phyloP scores from a whole-genome alignment of 345 rosid species.

The Linum trigynum region DNA sequence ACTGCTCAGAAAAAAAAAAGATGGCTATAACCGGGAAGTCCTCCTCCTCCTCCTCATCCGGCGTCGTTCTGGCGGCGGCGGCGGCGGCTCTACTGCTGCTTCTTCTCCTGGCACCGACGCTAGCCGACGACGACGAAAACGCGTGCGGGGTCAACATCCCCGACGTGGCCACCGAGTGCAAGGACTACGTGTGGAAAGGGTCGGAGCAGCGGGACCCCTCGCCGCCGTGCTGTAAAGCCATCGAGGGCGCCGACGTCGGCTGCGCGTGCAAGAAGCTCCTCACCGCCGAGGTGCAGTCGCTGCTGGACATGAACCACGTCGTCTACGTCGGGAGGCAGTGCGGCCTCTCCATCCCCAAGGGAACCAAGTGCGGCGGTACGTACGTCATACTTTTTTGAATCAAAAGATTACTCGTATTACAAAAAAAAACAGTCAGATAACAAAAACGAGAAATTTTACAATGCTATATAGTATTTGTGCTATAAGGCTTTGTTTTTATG shows the following conservation, averaged over 20 bases:
- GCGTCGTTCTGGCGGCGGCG: neutral
- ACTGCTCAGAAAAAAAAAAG: no score
- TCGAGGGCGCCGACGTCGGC: neutral
- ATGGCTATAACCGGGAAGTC: no score
- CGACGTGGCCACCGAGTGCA: neutral
- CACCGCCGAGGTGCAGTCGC: neutral
- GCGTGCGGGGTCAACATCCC: neutral
- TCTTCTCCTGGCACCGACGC: neutral
- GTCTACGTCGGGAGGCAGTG: neutral
- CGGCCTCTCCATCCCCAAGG: neutral
- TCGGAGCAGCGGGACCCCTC: neutral
- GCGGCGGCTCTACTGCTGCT: neutral
- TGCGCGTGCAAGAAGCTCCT: neutral
- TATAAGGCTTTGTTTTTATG: no score
- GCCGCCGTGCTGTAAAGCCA: neutral
- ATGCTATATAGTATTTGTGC: no score
- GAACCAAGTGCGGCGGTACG: no score
- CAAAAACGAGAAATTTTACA: no score
- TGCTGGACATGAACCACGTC: neutral
- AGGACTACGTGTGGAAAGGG: neutral
- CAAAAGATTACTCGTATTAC: no score
- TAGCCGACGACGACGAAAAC: neutral
- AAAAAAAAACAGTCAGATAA: no score
- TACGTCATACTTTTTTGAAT: no score
- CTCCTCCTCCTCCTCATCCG: no score